Evolutionary conservation across 169 alveolate species (phyloP), one percentile per base, ranked within the genome.

Genomic region (Plasmodium knowlesi): DNA sequence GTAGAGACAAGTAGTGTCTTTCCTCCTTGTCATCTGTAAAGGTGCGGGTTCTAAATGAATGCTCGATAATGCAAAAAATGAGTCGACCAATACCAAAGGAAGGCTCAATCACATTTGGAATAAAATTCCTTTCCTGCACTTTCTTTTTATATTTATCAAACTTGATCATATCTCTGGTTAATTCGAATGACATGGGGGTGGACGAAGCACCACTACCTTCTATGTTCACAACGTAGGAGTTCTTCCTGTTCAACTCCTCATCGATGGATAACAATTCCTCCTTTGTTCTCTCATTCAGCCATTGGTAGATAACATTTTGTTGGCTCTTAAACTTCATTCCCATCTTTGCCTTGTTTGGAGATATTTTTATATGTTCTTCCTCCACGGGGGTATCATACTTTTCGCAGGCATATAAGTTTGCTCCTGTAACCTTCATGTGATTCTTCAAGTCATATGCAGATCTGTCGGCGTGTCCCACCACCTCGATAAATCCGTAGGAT

Each of bases 381-480:
- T 95, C 95, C 76, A 96, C 96, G 34, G 99, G 99, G 70, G 97
- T 98, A 92, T 96, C 96, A 61, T 97, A 97, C 74, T 96, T 96
- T 83, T 98, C 97, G 14, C 99, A 97, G 16, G 99, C 99, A 54
- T 96, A 95, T 73, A 99, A 93, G 82, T 98, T 98, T 34, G 93
- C 92, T 53, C 98, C 98, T 9, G 99, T 94, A 34, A 97, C 96
- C 79, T 98, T 94, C 19, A 99, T 85, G 96, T 99, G 99, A 28
- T 98, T 96, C 79, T 96, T 82, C 57, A 99, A 96, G 94, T 99
- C 99, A 89, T 92, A 99, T 19, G 99, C 99, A 88, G 96, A 97
- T 92, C 99, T 96, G 92, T 99, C 99, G 10, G 99, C 99, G 90
- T 97, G 99, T 10, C 99, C 99, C 19, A 98, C 99, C 84, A 98